Evolutionary conservation across 2,329 filamentous ascomycete genomes (phyloP).

Genomic region (Ophiocordyceps robertsii): DNA sequence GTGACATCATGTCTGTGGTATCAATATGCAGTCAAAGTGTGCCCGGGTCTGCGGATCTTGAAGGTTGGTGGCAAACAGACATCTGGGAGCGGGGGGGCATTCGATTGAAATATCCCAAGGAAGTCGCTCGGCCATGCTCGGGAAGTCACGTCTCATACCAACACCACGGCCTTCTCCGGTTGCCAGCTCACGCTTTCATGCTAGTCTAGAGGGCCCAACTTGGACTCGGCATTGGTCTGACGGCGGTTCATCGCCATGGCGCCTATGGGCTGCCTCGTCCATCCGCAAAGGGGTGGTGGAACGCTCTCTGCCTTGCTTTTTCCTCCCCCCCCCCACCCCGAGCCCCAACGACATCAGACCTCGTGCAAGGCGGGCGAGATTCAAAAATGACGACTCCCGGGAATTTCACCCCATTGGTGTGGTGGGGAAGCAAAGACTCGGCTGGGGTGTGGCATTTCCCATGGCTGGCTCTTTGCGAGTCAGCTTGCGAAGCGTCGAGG

Average conservation of each 20-base stretch:
- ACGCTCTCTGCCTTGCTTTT: too few species aligned
- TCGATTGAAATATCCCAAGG: not conserved
- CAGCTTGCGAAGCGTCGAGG: too few species aligned
- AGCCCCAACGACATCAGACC: too few species aligned
- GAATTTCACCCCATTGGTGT: too few species aligned
- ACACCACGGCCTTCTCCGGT: not conserved
- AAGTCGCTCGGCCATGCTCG: not conserved
- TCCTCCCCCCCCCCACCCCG: too few species aligned
- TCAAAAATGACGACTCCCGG: too few species aligned
- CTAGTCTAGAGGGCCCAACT: not conserved
- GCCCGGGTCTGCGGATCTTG: not conserved
- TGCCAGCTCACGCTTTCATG: not conserved
- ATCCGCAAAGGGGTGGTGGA: too few species aligned
- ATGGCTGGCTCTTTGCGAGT: too few species aligned
- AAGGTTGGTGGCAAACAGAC: not conserved
- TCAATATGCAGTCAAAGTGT: not conserved
- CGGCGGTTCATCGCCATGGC: not conserved
- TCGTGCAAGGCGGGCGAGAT: too few species aligned
- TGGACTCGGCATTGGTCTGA: not conserved
- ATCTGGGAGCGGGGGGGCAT: not conserved
- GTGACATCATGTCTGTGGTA: not conserved
- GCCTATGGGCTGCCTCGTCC: too few species aligned
- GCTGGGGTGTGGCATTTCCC: too few species aligned
- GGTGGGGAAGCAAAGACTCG: too few species aligned
- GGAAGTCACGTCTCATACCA: slow-evolving; percentile 1